Base-by-base conservation (phyloP, 1,139 yeast genomes). In the Chernovozyma sophiae-reginae region DNA sequence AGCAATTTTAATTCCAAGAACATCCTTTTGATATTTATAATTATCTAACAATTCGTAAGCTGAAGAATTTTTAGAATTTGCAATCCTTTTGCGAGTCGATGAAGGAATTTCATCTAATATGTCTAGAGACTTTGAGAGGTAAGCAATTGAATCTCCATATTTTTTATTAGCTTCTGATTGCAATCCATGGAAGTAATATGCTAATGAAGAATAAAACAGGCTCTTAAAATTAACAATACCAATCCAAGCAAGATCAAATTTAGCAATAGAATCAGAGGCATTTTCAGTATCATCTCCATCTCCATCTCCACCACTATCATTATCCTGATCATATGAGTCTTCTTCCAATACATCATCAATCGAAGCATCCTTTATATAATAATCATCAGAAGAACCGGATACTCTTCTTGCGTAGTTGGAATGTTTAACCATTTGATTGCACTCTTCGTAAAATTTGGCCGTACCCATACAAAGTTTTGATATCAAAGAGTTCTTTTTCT, bases 91-190 rank as follows among this genome's bases (percentile, higher is more conserved):
- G 36, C 66, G 46, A 1, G 55, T 46, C 3, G 47, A 31, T 1
- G 55, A 33, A n/a, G 56, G 45, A 3, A 68, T 54, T 22, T 59
- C 62, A 31, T 58, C 51, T 32, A 69, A 49, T 1, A 56, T 43
- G 3, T 63, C 65, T n/a, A 53, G 49, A 0, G 96, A 80, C 29
- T 72, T 64, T 30, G 71, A 71, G 49, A 83, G 55, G 51, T 77
- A 77, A 0, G 87, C 89, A 44, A 92, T 77, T 0, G 96, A 84
- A 26, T 77, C 81, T 4, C 98, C 98, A 46, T 74, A 73, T 49
- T 85, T 81, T 24, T 65, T 68, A 14, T 67, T 53, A 2, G 65
- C 55, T 40, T 77, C 83, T 33, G 72, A 58, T 8, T 63, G 61
- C 41, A 72, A 62, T 0, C 82, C 79, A 37, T 78, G 68, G 53